Base-by-base conservation (phyloP, 305 asterid species). In the Rubia tinctorum region DNA sequence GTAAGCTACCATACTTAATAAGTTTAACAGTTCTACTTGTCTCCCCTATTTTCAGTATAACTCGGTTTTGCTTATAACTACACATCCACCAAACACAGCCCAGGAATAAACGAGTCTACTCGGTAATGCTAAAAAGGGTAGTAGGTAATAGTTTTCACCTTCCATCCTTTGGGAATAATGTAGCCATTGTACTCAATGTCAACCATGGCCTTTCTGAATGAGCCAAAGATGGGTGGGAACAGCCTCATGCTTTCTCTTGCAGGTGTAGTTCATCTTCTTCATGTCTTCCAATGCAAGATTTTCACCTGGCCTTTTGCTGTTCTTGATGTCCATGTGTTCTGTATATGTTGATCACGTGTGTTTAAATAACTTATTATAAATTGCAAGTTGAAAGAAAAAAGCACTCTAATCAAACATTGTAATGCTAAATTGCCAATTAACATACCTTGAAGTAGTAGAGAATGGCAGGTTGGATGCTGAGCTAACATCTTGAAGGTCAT, bases 241-340 rank as follows among this genome's bases (percentile, higher is more conserved):
- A 93, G 70, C 85, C 98, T 84, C 92, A 93, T 88, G 91, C 94
- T 86, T 81, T 93, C 97, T 2, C 92, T 78, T 39, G 96, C 97
- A 93, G 0, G 97, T 91, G 76, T 89, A 93, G 42, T 63, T 80
- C 96, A 88, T 87, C 86, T 79, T 89, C 79, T 89, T 93, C n/a
- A 81, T 80, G 66, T 92, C 96, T 67, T 92, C 91, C 18, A 72
- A 76, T 3, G 89, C 72, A 18, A 92, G 80, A 22, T 39, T 71
- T 73, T 85, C 89, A 13, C 74, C 85, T 9, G 82, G 68, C 6
- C 67, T 70, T 74, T 86, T 87, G 80, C 82, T 78, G 18, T 81
- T 80, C 76, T 62, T 49, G 60, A 87, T 82, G 0, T 84, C 81
- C 8, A 76, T 9, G 53, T 87, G 93, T 81, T 91, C 95, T 88